Percentiles rank a stretch among this genome's conserved stretches.
phyloP scores from a whole-genome alignment of 805 yeast species.

The Nakazawaea sp. region DNA sequence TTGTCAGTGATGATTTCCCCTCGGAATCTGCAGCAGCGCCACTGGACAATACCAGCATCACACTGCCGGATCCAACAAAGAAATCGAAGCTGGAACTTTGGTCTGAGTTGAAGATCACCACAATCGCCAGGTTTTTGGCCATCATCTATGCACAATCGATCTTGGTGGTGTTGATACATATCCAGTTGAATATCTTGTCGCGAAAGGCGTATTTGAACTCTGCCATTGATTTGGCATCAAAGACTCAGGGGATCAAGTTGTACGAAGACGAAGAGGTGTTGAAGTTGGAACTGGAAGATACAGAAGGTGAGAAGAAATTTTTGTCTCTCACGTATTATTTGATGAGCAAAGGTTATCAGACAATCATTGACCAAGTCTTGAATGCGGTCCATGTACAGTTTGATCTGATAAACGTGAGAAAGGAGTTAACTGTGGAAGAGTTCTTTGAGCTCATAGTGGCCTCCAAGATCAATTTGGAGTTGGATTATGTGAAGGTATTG shows the following conservation, averaged over 20 bases:
- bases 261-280: slow-evolving; percentile 14
- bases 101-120: slow-evolving; percentile 71
- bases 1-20: slow-evolving; percentile 34
- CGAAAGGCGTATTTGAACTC: slow-evolving; percentile 78
- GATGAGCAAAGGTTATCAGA: slow-evolving; percentile 76
- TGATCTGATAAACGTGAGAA: slow-evolving; percentile 59
- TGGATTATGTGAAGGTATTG: slow-evolving; percentile 13
- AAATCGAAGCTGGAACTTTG: slow-evolving; percentile 66
- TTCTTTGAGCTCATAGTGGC: slow-evolving; percentile 39
- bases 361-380: slow-evolving; percentile 46
- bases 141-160: slow-evolving; percentile 63
- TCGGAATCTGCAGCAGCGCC: slow-evolving; percentile 16
- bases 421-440: slow-evolving; percentile 58
- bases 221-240: slow-evolving; percentile 64
- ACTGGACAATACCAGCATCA: slow-evolving; percentile 18
- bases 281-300: slow-evolving; percentile 14
- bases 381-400: slow-evolving; percentile 54
- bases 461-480: slow-evolving; percentile 23
- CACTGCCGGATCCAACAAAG: slow-evolving; percentile 13
- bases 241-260: slow-evolving; percentile 25
- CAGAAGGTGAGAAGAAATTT: slow-evolving; percentile 66
- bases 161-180: slow-evolving; percentile 68
- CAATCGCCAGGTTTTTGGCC: slow-evolving; percentile 68
- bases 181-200: slow-evolving; percentile 85
- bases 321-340: slow-evolving; percentile 92